Evolutionary conservation across 441 rosid species (phyloP), one percentile per base, ranked within the genome.

Genomic region (Capsella rubella): DNA sequence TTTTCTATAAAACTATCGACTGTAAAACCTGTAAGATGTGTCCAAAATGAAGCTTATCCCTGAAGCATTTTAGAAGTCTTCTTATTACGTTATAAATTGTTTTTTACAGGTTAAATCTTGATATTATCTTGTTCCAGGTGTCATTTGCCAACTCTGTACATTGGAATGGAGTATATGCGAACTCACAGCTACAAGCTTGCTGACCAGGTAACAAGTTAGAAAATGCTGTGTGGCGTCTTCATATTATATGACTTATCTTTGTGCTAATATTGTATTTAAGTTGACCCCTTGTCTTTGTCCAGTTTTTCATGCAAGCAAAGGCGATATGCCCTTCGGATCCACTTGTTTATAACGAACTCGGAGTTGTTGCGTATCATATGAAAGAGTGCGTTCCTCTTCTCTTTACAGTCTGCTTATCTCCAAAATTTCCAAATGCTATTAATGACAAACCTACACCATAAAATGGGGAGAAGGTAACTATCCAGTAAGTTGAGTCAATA

Each of bases 81-180:
- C 84, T 82, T 84, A 82, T 84, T 81, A 69, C 58, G 60, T 35
- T 73, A 79, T 71, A 62, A 73, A 83, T 82, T 82, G 85, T 82
- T 77, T 72, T 82, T 84, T 84, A 84, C 92, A 87, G 85, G 85
- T 81, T 89, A 84, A 86, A 79, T 87, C 79, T 85, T 90, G 89
- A 85, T 84, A 50, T 91, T 89, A 86, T 91, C 84, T 86, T 87
- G 82, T 90, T 86, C 86, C 90, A 93, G 98, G 93, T 95, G 98
- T 81, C 98, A 95, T 83, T 89, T 93, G 69, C 95, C 99, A 82
- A 91, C 97, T 78, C 64, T 93, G 80, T 95, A 88, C 88, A 95
- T 93, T 72, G 97, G 97, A 82, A 95, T 93, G 99, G 99, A 95
- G 84, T 93, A 95, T 86, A 91, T 88, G 95, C 87, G 96, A 83